These are phyloP conservation scores for Boletus nobilissimus DNA, from an alignment of 1,284 basidiomycete genomes.

Conservation along the genomic window DNA sequence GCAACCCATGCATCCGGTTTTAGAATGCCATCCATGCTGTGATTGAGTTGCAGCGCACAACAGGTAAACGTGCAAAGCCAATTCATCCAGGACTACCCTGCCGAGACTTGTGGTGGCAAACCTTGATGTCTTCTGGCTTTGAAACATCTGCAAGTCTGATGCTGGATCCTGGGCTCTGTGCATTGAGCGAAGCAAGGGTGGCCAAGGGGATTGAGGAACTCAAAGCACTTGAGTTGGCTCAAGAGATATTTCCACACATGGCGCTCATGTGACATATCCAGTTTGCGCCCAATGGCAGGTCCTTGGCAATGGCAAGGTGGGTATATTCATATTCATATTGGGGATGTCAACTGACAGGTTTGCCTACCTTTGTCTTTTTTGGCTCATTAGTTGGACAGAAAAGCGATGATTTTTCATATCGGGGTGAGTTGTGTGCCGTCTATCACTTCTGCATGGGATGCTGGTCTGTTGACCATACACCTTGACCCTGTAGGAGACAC, in stretches of 20 bases:
- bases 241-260: conserved; percentile 54
- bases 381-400: conserved; percentile 71
- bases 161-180: conserved; percentile 50
- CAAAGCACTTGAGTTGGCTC: conserved; percentile 61
- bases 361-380: too few species aligned
- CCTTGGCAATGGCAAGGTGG: conserved; percentile 50
- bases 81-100: conserved; percentile 39
- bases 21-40: too few species aligned
- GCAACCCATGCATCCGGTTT: conserved; percentile 44
- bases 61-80: conserved; percentile 34
- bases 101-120: conserved; percentile 46
- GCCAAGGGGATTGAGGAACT: conserved; percentile 66
- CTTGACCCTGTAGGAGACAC: conserved; percentile 56
- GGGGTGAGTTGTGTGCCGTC: conserved; percentile 56
- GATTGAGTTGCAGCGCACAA: conserved; percentile 46
- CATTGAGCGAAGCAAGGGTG: conserved; percentile 62
- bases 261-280: conserved; percentile 53
- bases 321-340: neutral
- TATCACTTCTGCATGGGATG: neutral
- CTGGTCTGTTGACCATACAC: neutral
- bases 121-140: conserved; percentile 32
- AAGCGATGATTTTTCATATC: conserved; percentile 78
- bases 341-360: conserved; percentile 14
- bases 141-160: conserved; percentile 45
- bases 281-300: conserved; percentile 52